Percentiles rank a stretch among this genome's conserved stretches.
phyloP scores from a whole-genome alignment of 129 eudicot genomes.

The Ambrosia trifida region DNA sequence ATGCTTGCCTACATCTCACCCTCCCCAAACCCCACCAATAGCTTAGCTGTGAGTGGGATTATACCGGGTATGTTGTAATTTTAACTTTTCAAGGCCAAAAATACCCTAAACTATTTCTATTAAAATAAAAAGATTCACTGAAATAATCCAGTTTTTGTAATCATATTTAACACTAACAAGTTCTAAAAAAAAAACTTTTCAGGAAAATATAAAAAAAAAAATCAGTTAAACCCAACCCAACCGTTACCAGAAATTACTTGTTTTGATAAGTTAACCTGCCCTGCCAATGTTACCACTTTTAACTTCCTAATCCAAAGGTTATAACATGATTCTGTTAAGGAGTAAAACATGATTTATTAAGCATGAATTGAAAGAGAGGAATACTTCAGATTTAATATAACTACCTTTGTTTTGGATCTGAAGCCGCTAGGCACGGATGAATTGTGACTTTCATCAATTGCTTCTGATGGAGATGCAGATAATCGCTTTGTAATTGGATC shows the following conservation, averaged over 20 bases:
- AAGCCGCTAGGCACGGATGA: slow-evolving; percentile 31
- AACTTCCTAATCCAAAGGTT: slow-evolving; percentile 7
- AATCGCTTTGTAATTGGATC: slow-evolving; percentile 83
- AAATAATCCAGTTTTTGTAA: not conserved
- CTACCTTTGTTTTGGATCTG: slow-evolving; percentile 48
- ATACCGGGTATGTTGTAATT: no score
- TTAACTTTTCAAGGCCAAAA: not conserved
- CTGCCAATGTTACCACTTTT: not conserved
- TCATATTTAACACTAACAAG: not conserved
- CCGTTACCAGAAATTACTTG: no score
- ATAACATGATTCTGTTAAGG: slow-evolving; percentile 2
- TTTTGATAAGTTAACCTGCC: not conserved
- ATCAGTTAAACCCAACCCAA: not conserved
- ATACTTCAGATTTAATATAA: not conserved
- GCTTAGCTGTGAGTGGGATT: no score
- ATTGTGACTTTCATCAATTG: slow-evolving; percentile 40
- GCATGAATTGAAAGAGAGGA: not conserved
- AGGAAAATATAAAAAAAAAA: not conserved
- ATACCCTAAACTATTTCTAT: not conserved
- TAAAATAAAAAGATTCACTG: not conserved
- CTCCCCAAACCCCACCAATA: no score
- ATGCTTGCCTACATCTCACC: no score
- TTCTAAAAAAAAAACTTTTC: not conserved
- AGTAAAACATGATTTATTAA: not conserved
- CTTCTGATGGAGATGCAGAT: slow-evolving; percentile 47